Evolutionary conservation across 345 rosid genomes (phyloP).

Genomic region (Carallia brachiata): DNA sequence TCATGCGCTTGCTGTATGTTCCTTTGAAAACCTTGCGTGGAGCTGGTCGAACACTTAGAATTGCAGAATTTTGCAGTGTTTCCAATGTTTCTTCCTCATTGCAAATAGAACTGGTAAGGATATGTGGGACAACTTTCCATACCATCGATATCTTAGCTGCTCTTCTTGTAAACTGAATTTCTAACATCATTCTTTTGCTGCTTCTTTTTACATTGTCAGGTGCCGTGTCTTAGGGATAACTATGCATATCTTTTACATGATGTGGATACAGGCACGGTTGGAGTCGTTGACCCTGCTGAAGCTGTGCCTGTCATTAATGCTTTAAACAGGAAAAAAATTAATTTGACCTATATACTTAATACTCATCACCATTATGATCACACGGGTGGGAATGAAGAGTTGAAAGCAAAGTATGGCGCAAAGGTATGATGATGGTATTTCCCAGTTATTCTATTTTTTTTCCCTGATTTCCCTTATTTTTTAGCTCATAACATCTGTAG

Average conservation of each 20-base stretch:
- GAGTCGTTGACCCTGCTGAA: constrained; percentile 98
- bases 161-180: neutral
- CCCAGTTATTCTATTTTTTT: neutral
- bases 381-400: constrained; percentile 81
- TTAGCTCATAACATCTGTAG: neutral
- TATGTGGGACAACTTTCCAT: neutral
- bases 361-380: constrained; percentile 96
- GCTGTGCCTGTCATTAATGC: constrained; percentile 83
- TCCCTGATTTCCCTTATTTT: neutral
- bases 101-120: constrained; percentile 87
- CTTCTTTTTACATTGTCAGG: constrained; percentile 42
- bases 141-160: neutral
- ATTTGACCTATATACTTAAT: constrained; percentile 86
- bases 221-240: constrained; percentile 83
- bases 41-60: constrained; percentile 82
- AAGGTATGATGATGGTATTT: constrained; percentile 61
- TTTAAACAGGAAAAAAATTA: constrained; percentile 69
- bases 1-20: constrained; percentile 64
- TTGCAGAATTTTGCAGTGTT: constrained; percentile 88
- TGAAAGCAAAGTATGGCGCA: constrained; percentile 97
- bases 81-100: constrained; percentile 70
- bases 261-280: constrained; percentile 94
- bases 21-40: constrained; percentile 92
- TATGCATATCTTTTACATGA: constrained; percentile 95
- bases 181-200: neutral